These are phyloP conservation scores for Cyberlindnera misumaiensis DNA, from an alignment of 805 yeast species.

Conservation along the genomic window DNA sequence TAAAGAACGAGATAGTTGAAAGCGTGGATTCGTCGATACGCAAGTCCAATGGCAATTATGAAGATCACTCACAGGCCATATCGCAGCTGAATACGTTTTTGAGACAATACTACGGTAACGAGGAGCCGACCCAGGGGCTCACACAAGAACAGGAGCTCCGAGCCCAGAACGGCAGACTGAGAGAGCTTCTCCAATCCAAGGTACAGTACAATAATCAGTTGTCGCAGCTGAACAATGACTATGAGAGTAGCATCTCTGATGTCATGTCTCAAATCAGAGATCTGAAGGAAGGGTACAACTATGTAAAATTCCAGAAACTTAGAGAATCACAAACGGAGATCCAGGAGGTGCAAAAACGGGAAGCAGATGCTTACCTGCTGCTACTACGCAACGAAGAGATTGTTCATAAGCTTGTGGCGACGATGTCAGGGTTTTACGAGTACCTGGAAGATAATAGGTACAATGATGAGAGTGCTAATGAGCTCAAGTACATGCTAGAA, in stretches of 20 bases:
- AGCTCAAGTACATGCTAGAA: constrained; percentile 1
- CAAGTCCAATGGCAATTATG: constrained; percentile 9
- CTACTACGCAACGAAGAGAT: constrained; percentile 10
- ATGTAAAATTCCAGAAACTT: constrained; percentile 1
- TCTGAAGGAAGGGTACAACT: constrained; percentile 5
- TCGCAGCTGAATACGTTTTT: constrained; percentile 8
- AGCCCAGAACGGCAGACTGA: constrained; percentile 14
- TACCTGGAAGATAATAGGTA: constrained; percentile 5
- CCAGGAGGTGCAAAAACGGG: constrained; percentile 6
- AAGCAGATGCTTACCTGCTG: constrained; percentile 8
- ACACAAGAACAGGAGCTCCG: constrained; percentile 8
- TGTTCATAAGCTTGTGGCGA: constrained; percentile 5
- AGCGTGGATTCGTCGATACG: constrained; percentile 14
- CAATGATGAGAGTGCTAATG: constrained; percentile 3
- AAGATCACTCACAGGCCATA: constrained; percentile 5
- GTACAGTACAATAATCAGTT: constrained; percentile 6
- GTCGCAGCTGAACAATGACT: constrained; percentile 8
- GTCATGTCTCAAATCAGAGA: constrained; percentile 7
- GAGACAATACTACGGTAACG: neutral
- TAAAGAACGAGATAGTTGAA: constrained; percentile 12
- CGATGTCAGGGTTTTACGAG: constrained; percentile 6
- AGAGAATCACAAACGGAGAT: constrained; percentile 3
- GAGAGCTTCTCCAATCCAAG: constrained; percentile 6
- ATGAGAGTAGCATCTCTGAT: constrained; percentile 8
- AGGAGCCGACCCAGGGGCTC: neutral